Evolutionary conservation across 768 basidiomycete genomes (phyloP).

Genomic region (Mycena latifolia): DNA sequence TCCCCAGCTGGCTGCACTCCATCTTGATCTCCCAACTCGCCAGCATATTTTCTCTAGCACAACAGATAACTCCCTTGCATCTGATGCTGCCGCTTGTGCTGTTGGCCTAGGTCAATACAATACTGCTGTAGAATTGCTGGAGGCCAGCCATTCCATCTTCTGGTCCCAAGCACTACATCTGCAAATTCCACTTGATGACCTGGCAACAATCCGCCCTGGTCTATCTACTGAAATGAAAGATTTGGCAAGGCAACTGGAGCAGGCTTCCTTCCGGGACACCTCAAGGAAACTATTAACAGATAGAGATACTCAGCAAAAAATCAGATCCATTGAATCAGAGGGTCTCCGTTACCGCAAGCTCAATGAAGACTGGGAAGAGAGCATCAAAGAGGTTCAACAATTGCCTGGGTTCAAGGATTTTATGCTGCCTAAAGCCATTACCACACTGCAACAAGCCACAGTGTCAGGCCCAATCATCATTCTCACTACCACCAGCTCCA

Average conservation of each 20-base stretch:
- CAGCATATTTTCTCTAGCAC: neutral
- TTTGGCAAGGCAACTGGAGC: neutral
- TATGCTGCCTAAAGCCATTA: conserved; percentile 29
- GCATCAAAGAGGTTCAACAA: conserved; percentile 27
- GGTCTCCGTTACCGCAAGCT: conserved; percentile 30
- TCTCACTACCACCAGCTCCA: conserved; percentile 3
- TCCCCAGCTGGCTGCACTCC: neutral
- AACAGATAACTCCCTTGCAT: neutral
- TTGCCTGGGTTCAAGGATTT: conserved; percentile 39
- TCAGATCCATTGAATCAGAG: conserved; percentile 33
- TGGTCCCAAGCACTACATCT: neutral
- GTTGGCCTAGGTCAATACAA: neutral
- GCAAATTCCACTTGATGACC: neutral
- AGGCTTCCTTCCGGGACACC: too few relatives aligned
- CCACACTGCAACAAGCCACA: neutral
- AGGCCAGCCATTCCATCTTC: neutral
- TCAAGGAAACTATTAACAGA: conserved; percentile 12
- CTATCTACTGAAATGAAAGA: conserved; percentile 3
- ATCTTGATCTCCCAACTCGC: neutral
- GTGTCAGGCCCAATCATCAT: conserved; percentile 25
- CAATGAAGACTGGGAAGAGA: conserved; percentile 34
- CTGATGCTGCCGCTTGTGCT: neutral
- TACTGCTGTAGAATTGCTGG: neutral
- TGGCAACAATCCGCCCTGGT: neutral
- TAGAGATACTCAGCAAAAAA: too few relatives aligned